A percentile compares a stretch with the other conserved stretches of the same genome.
Conservation (phyloP, 2,329 filamentous ascomycete species). For the Fusarium guadeloupense region DNA sequence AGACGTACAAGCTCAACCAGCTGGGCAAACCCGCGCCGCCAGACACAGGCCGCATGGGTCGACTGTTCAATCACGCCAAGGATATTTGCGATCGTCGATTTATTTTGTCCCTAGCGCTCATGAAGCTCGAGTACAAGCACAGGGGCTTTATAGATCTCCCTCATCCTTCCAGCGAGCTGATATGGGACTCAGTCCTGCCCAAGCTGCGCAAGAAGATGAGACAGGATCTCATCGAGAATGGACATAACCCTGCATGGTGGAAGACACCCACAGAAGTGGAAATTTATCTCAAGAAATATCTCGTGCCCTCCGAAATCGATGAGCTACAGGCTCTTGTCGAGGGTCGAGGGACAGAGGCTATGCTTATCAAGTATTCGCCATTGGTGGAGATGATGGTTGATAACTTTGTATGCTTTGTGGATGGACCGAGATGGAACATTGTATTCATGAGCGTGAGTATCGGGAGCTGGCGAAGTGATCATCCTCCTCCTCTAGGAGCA, state of each 20-base stretch:
- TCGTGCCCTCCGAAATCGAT: slow-evolving; percentile 21
- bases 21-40: neutral
- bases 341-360: slow-evolving; percentile 25
- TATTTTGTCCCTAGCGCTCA: slow-evolving; percentile 31
- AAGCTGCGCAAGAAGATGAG: slow-evolving; percentile 18
- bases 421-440: slow-evolving; percentile 40
- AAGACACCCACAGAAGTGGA: slow-evolving; percentile 36
- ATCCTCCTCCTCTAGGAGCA: slow-evolving; percentile 9
- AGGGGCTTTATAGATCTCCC: slow-evolving; percentile 32
- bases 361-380: slow-evolving; percentile 18
- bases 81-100: slow-evolving; percentile 35
- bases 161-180: neutral
- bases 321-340: slow-evolving; percentile 35
- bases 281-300: slow-evolving; percentile 26
- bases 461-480: slow-evolving; percentile 30
- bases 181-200: neutral
- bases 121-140: slow-evolving; percentile 33
- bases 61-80: slow-evolving; percentile 38
- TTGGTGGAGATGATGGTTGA: slow-evolving; percentile 32
- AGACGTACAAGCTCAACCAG: slow-evolving; percentile 24
- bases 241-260: slow-evolving; percentile 36
- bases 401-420: slow-evolving; percentile 41
- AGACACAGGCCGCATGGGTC: slow-evolving; percentile 22
- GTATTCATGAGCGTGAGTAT: slow-evolving; percentile 33
- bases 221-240: slow-evolving; percentile 23